phyloP scores from a whole-genome alignment of 257 asterid species.

The Phtheirospermum japonicum region DNA sequence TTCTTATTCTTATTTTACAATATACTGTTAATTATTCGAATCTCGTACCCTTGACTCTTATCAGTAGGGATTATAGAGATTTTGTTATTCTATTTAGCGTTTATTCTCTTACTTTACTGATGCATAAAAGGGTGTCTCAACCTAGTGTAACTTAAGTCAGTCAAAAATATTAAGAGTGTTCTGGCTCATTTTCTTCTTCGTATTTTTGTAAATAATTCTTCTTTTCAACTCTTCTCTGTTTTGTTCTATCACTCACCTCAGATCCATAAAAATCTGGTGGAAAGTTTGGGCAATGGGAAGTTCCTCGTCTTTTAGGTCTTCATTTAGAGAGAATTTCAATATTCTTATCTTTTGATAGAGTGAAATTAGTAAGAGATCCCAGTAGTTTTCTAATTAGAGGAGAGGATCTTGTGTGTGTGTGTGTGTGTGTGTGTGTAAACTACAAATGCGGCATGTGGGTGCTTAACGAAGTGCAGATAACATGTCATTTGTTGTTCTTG shows the following conservation, averaged over 20 bases:
- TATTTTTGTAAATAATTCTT: background rate
- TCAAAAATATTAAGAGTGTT: too few species aligned
- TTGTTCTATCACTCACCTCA: conserved; percentile 6
- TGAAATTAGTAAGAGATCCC: background rate
- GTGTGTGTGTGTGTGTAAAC: background rate
- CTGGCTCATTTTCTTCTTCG: too few species aligned
- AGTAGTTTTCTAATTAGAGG: background rate
- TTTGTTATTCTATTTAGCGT: too few species aligned
- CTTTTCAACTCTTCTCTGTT: conserved; percentile 1
- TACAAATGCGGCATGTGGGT: background rate
- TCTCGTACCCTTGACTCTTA: too few species aligned
- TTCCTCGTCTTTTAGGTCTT: conserved; percentile 1
- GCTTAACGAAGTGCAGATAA: conserved; percentile 22
- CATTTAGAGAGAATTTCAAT: background rate
- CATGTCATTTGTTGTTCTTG: conserved; percentile 18
- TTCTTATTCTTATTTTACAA: too few species aligned
- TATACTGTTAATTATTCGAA: too few species aligned
- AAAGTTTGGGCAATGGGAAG: conserved; percentile 5
- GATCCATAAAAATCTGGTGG: conserved; percentile 4
- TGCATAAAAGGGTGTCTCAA: too few species aligned
- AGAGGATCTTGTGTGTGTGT: background rate
- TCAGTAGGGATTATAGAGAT: too few species aligned
- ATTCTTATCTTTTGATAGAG: conserved; percentile 3
- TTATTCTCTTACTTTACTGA: too few species aligned
- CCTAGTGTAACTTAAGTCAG: too few species aligned